These are phyloP conservation scores for Coemansia sp. DNA, from an alignment of 192 early-diverging fungal species.

Conservation along the genomic window DNA sequence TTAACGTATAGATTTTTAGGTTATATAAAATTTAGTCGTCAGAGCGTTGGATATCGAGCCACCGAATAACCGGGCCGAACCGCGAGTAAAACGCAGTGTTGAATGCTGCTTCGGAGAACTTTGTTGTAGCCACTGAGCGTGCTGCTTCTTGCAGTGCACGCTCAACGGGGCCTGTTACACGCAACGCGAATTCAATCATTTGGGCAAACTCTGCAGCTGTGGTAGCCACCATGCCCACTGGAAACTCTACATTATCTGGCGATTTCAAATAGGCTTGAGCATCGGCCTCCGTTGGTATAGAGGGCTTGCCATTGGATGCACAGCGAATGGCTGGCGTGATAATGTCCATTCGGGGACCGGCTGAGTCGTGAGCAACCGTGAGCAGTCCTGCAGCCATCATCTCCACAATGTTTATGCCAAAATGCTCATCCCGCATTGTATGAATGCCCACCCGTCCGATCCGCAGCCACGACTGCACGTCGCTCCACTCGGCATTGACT, in stretches of 20 bases:
- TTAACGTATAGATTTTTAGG: conserved; percentile 44
- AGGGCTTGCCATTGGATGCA: background rate
- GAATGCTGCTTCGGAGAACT: conserved; percentile 74
- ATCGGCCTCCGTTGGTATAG: conserved; percentile 5
- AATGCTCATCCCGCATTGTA: conserved; percentile 98
- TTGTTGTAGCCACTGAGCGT: conserved; percentile 59
- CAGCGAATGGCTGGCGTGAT: conserved; percentile 33
- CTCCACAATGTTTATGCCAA: conserved; percentile 97
- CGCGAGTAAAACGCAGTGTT: conserved; percentile 27
- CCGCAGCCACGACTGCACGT: conserved; percentile 63
- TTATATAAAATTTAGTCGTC: conserved; percentile 5
- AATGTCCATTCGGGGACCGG: conserved; percentile 49
- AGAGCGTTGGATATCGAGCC: conserved; percentile 43
- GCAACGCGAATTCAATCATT: conserved; percentile 43
- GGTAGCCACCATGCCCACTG: conserved; percentile 64
- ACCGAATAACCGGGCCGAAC: conserved; percentile 43
- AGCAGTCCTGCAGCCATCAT: conserved; percentile 76
- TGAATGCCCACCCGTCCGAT: conserved; percentile 79
- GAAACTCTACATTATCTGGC: conserved; percentile 10
- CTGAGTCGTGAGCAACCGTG: conserved; percentile 50
- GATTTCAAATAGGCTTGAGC: conserved; percentile 13
- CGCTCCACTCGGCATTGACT: conserved; percentile 76
- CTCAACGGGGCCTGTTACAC: conserved; percentile 47
- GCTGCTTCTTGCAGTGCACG: conserved; percentile 62
- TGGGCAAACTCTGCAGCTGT: conserved; percentile 67